Conservation (phyloP, 345 rosid genomes). For the Conringia planisiliqua region DNA sequence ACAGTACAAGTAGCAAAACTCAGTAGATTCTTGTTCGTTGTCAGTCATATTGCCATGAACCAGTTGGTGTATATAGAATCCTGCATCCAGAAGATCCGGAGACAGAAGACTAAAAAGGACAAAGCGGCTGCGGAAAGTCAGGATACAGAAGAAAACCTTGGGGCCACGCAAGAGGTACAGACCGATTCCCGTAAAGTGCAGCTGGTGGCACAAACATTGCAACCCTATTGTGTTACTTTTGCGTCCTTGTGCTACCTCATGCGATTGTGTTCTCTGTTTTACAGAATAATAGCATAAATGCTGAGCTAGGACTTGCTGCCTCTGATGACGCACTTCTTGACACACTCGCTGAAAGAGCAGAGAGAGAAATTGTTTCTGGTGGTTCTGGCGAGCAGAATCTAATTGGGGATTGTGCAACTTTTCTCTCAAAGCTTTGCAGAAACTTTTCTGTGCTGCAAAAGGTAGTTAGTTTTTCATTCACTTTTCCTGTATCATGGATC, state of each 20-base stretch:
- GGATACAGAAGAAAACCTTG: conserved; percentile 32
- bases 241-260: not conserved
- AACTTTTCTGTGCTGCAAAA: conserved; percentile 79
- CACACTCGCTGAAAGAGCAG: conserved; percentile 80
- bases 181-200: not conserved
- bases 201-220: not conserved
- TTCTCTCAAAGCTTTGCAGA: conserved; percentile 88
- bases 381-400: conserved; percentile 57
- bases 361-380: conserved; percentile 82
- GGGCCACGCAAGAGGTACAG: conserved; percentile 26
- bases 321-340: conserved; percentile 89
- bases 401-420: conserved; percentile 76
- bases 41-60: conserved; percentile 91
- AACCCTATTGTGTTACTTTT: not conserved
- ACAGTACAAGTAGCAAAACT: conserved; percentile 72
- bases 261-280: conserved; percentile 16
- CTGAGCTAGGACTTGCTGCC: conserved; percentile 92
- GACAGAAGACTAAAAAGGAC: conserved; percentile 65
- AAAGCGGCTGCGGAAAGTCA: conserved; percentile 44
- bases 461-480: conserved; percentile 38
- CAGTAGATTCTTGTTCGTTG: conserved; percentile 74
- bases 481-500: not conserved
- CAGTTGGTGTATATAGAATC: conserved; percentile 92
- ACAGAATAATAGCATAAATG: conserved; percentile 78
- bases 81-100: conserved; percentile 74